Base-by-base conservation (phyloP, 2,329 filamentous ascomycete genomes). In the Coniochaeta hoffmannii region DNA sequence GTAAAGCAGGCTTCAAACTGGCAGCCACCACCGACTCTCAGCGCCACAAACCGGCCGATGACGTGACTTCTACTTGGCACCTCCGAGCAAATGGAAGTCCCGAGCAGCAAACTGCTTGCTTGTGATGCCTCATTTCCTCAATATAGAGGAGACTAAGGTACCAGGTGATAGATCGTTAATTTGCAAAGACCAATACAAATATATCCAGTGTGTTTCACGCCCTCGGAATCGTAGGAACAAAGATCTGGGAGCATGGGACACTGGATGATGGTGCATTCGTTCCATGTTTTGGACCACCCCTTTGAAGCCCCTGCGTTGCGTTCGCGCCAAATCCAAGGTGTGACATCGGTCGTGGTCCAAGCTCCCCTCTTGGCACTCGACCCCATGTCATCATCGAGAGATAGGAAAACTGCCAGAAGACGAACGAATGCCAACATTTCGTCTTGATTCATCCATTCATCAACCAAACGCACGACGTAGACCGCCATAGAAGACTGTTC, bases 271-370 rank as follows among this genome's bases (percentile, higher is more conserved):
- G 41, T 46, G 41, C 19, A 10, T 46, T 46, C 22, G 41, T 46
- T 46, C 41, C 41, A 46, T 46, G 41, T 26, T 46, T 46, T 46
- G 22, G 41, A 41, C 41, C n/a, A 15, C 11, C 19, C 5, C 3
- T 11, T 22, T 11, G 14, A 34, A 19, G 11, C 26, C 49, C 49
- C 49, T 51, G 49, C 49, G 32, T n/a, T 51, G 49, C 3, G 41
- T 26, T 51, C 49, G 17, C 11, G n/a, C 49, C 12, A 50, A 51
- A 46, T 51, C 49, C 5, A 51, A 51, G 31, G 28, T 51, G 49
- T 51, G 49, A 51, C 49, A 51, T 50, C 44, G 44, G 11, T 30
- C 44, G n/a, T 51, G 49, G 49, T 51, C 49, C 49, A 51, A 51
- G 49, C 49, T 51, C 28, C 49, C 41, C 19, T 12, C 19, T n/a